phyloP scores from a whole-genome alignment of 352 stramenopile genomes.

The Phytophthora aleatoria region DNA sequence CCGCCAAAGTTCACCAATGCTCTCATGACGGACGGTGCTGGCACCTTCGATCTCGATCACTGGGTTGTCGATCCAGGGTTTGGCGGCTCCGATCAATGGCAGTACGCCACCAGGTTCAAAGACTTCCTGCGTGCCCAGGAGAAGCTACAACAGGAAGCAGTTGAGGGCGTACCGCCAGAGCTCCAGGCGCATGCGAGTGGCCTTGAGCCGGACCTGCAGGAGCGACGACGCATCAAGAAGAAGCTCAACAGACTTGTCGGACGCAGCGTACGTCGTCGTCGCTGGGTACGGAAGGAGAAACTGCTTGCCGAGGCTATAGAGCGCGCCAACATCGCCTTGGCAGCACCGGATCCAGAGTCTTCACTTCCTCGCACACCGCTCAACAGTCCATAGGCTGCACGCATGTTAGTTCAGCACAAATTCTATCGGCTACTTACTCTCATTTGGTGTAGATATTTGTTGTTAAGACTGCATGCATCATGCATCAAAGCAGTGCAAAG shows the following conservation, averaged over 20 bases:
- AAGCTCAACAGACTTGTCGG: slow-evolving; percentile 85
- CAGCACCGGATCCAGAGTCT: slow-evolving; percentile 19
- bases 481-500: slow-evolving; percentile 68
- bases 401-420: slow-evolving; percentile 29
- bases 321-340: slow-evolving; percentile 35
- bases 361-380: slow-evolving; percentile 3
- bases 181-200: slow-evolving; percentile 26
- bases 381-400: slow-evolving; percentile 24
- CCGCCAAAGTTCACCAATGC: slow-evolving; percentile 80
- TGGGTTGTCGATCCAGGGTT: slow-evolving; percentile 83
- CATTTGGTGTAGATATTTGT: slow-evolving; percentile 13
- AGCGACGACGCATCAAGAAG: slow-evolving; percentile 75
- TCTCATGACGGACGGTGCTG: slow-evolving; percentile 68
- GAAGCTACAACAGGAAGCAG: slow-evolving; percentile 34
- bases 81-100: slow-evolving; percentile 77
- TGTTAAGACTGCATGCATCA: neutral
- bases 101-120: slow-evolving; percentile 88
- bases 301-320: slow-evolving; percentile 53
- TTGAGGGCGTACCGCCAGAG: slow-evolving; percentile 21
- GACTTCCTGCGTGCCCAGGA: slow-evolving; percentile 78
- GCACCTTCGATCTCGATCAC: slow-evolving; percentile 64
- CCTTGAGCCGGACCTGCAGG: slow-evolving; percentile 43
- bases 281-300: slow-evolving; percentile 82
- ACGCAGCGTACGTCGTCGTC: slow-evolving; percentile 74
- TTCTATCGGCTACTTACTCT: slow-evolving; percentile 21